A percentile compares a stretch with the other conserved stretches of the same genome.
Evolutionary conservation across 306 rosid species (phyloP).

Genomic region (Inga laurina): DNA sequence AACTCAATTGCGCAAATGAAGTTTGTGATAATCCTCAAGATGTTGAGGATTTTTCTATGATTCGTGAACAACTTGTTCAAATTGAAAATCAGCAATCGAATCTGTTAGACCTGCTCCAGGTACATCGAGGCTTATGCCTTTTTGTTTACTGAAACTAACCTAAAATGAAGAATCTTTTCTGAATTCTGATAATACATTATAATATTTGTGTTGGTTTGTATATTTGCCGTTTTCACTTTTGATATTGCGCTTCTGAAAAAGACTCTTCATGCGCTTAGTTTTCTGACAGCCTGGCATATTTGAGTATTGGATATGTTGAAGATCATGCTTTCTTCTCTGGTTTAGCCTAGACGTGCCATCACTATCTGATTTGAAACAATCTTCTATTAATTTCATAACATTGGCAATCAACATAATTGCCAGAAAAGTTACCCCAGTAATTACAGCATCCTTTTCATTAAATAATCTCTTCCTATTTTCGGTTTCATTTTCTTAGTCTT

Average conservation of each 20-base stretch:
- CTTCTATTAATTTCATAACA: constrained; percentile 4
- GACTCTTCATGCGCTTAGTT: neutral
- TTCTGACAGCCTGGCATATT: constrained; percentile 5
- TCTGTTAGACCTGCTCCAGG: constrained; percentile 87
- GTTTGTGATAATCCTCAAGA: constrained; percentile 69
- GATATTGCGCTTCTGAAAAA: constrained; percentile 3
- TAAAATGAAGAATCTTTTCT: neutral
- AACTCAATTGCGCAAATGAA: constrained; percentile 44
- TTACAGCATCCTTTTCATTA: constrained; percentile 18
- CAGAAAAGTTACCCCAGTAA: neutral
- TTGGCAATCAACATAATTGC: constrained; percentile 11
- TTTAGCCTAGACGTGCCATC: neutral
- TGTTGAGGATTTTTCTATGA: constrained; percentile 74
- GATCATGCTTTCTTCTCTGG: neutral
- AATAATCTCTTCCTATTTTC: constrained; percentile 9
- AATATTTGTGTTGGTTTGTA: constrained; percentile 17
- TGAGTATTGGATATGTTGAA: constrained; percentile 8
- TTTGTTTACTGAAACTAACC: neutral
- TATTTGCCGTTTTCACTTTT: neutral
- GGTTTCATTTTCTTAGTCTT: constrained; percentile 12
- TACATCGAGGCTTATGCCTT: constrained; percentile 35
- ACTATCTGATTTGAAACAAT: constrained; percentile 9
- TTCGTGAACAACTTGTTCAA: constrained; percentile 89
- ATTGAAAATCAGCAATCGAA: constrained; percentile 94
- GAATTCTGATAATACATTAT: neutral